Conservation (phyloP, 768 basidiomycete genomes). For the Mycena alexandri region DNA sequence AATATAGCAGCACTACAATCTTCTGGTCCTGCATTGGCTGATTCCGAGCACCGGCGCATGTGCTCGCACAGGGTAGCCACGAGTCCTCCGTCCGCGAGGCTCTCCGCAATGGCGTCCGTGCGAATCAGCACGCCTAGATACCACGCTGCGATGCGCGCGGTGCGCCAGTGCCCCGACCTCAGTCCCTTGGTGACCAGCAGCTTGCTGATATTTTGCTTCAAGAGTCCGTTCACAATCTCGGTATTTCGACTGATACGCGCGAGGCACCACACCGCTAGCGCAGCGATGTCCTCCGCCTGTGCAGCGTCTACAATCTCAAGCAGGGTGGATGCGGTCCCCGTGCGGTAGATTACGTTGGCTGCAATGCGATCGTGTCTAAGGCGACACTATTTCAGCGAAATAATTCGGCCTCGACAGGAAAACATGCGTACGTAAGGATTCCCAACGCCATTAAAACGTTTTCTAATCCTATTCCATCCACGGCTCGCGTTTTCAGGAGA, state of each 20-base stretch:
- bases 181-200: slow-evolving; percentile 38
- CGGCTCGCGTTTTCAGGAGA: slow-evolving; percentile 43
- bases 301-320: slow-evolving; percentile 41
- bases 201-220: slow-evolving; percentile 39
- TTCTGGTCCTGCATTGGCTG: slow-evolving; percentile 26
- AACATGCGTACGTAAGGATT: slow-evolving; percentile 38
- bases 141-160: slow-evolving; percentile 39
- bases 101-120: slow-evolving; percentile 41
- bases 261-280: slow-evolving; percentile 43
- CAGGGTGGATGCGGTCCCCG: slow-evolving; percentile 39
- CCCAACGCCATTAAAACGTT: slow-evolving; percentile 41
- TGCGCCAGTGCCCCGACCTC: slow-evolving; percentile 23
- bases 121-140: slow-evolving; percentile 40
- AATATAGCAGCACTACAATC: slow-evolving; percentile 40
- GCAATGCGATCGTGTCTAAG: slow-evolving; percentile 39
- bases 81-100: slow-evolving; percentile 33
- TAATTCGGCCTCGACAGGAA: too few species aligned
- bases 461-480: slow-evolving; percentile 39
- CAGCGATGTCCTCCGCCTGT: slow-evolving; percentile 36
- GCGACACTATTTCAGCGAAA: not conserved
- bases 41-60: slow-evolving; percentile 35
- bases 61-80: slow-evolving; percentile 36
- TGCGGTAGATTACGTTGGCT: slow-evolving; percentile 45
- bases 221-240: slow-evolving; percentile 41
- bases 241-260: slow-evolving; percentile 39